Evolutionary conservation across 768 basidiomycete species (phyloP).

Genomic region (Tulasnella sp.): DNA sequence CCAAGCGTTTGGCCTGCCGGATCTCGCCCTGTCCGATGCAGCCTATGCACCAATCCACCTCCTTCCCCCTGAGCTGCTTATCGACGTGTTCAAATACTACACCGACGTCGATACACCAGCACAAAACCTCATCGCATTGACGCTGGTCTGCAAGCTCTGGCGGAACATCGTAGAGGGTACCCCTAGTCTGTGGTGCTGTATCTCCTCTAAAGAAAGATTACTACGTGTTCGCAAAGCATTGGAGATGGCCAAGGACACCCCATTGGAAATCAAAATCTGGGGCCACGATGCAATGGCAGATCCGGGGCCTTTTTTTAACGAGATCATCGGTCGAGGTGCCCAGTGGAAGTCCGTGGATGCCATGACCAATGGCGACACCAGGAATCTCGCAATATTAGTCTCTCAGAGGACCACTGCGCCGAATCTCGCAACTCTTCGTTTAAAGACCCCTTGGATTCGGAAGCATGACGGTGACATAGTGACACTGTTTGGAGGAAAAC

Average conservation of each 20-base stretch:
- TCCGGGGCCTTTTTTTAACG: not conserved
- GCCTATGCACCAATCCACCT: no score
- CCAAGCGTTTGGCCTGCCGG: no score
- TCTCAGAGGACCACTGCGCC: not conserved
- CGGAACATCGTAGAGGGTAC: not conserved
- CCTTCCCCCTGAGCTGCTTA: not conserved
- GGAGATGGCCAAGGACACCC: not conserved
- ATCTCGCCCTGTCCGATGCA: no score
- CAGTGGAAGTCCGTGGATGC: not conserved
- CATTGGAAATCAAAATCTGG: not conserved
- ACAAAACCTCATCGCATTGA: not conserved
- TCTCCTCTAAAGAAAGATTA: not conserved
- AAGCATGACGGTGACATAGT: not conserved
- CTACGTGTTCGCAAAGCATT: not conserved
- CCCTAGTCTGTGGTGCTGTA: not conserved
- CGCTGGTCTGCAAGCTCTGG: not conserved
- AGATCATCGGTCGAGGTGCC: not conserved
- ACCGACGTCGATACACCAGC: not conserved
- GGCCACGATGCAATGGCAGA: not conserved
- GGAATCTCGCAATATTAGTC: no score
- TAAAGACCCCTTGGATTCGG: not conserved
- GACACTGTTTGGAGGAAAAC: not conserved
- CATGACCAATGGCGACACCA: not conserved
- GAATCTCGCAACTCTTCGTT: not conserved
- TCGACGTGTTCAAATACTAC: not conserved